phyloP scores from a whole-genome alignment of 164 flowering plant species.

The Berberis vulgaris region DNA sequence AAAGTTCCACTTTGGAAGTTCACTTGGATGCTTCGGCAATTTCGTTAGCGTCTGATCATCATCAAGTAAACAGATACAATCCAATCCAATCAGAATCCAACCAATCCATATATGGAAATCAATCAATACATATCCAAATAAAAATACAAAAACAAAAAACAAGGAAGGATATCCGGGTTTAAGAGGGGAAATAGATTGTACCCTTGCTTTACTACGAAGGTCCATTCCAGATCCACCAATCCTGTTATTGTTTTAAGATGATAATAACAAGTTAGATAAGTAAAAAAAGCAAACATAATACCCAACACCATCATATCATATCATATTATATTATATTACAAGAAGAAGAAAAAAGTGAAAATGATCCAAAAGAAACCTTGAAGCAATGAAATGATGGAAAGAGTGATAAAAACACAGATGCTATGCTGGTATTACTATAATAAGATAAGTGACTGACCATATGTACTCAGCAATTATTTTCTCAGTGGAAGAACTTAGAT shows the following conservation, averaged over 20 bases:
- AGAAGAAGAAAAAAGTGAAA: not conserved
- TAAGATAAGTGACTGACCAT: slow-evolving; percentile 30
- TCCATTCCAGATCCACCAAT: not conserved
- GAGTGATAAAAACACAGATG: not conserved
- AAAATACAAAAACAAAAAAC: not conserved
- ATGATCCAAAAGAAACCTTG: not conserved
- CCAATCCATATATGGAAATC: not conserved
- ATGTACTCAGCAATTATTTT: slow-evolving; percentile 75
- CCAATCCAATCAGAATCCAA: not conserved
- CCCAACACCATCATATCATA: not conserved
- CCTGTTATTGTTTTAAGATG: not conserved
- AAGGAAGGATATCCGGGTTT: not conserved
- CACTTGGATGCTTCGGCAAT: not conserved
- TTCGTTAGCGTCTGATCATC: not conserved
- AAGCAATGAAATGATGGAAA: not conserved
- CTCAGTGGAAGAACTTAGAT: slow-evolving; percentile 50
- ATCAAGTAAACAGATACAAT: not conserved
- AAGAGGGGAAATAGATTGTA: not conserved
- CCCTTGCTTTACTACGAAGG: not conserved
- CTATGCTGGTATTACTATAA: not conserved
- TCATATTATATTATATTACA: too few species aligned
- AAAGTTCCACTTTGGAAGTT: not conserved
- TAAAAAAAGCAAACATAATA: not conserved
- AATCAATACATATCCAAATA: not conserved
- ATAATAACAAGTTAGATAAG: too few species aligned